Percentiles rank a stretch among this genome's conserved stretches.
Conservation (phyloP, 2,329 filamentous ascomycete species). For the Aspergillus fumigatiaffinis region DNA sequence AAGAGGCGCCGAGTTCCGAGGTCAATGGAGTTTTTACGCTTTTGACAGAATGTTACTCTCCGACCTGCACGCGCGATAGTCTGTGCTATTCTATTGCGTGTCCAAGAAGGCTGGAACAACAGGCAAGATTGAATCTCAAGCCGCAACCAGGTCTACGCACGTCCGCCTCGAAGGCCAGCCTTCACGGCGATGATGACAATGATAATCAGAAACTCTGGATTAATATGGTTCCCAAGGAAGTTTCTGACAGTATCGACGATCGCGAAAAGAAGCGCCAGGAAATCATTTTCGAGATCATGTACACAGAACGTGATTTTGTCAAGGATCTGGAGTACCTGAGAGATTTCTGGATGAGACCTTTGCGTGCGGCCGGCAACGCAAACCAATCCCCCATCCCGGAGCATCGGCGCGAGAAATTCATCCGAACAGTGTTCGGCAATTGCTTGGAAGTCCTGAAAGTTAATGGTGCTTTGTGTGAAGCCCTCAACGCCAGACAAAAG, state of each 20-base stretch:
- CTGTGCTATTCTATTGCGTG: conserved; percentile 98
- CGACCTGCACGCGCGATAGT: conserved; percentile 91
- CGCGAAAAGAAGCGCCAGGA: conserved; percentile 96
- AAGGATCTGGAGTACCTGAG: conserved; percentile 97
- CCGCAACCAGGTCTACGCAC: conserved; percentile 80
- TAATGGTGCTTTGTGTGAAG: conserved; percentile 81
- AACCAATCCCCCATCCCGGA: conserved; percentile 80
- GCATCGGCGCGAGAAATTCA: conserved; percentile 81
- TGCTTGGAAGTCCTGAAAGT: conserved; percentile 91
- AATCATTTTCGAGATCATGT: conserved; percentile 97
- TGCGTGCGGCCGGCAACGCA: conserved; percentile 65
- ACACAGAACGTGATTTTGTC: conserved; percentile 97
- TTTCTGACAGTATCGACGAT: conserved; percentile 85
- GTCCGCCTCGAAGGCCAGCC: conserved; percentile 64
- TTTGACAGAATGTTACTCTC: conserved; percentile 95
- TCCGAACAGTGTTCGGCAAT: conserved; percentile 92
- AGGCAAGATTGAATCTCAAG: conserved; percentile 89
- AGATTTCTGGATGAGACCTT: conserved; percentile 96
- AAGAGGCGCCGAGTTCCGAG: conserved; percentile 64
- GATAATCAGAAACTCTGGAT: conserved; percentile 99
- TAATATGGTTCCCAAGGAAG: conserved; percentile 92
- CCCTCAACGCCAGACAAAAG: conserved; percentile 86
- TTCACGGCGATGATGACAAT: conserved; percentile 76
- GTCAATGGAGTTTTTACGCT: conserved; percentile 97
- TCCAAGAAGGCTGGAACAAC: conserved; percentile 87